Percentiles rank a stretch among this genome's conserved stretches.
phyloP scores from a whole-genome alignment of 2,329 filamentous ascomycete species.

The Pyrenophora graminea region DNA sequence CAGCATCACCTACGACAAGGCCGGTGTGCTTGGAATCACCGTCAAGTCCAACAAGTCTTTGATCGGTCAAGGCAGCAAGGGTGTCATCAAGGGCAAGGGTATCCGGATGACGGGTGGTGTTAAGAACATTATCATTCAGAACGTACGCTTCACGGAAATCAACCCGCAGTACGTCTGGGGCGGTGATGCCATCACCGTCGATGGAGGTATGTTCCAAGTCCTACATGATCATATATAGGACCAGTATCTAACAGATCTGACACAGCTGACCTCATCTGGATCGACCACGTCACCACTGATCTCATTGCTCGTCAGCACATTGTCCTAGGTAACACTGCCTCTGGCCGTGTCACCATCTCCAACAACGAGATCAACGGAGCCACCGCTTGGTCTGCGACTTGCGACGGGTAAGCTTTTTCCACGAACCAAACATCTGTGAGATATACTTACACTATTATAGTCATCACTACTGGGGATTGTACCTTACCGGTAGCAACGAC shows the following conservation, averaged over 20 bases:
- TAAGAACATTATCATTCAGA: constrained; percentile 59
- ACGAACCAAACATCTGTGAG: constrained; percentile 56
- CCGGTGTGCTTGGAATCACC: constrained; percentile 56
- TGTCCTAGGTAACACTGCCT: constrained; percentile 59
- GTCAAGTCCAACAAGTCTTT: constrained; percentile 63
- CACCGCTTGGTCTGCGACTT: constrained; percentile 60
- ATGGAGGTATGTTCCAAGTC: constrained; percentile 31
- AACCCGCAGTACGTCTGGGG: constrained; percentile 45
- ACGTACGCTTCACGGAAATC: constrained; percentile 51
- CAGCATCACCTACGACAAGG: constrained; percentile 56
- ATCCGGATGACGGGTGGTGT: constrained; percentile 49
- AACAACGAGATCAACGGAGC: constrained; percentile 64
- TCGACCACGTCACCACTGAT: constrained; percentile 52
- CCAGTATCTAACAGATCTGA: neutral
- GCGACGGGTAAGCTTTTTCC: constrained; percentile 57
- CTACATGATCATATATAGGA: neutral
- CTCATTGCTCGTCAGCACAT: constrained; percentile 65
- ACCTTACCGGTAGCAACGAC: constrained; percentile 61
- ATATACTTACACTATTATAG: constrained; percentile 56
- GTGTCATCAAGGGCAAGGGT: constrained; percentile 63
- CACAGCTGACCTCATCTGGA: constrained; percentile 28
- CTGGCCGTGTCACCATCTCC: constrained; percentile 62
- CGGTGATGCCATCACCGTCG: constrained; percentile 42
- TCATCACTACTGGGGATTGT: constrained; percentile 64
- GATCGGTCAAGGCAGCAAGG: constrained; percentile 57